These are phyloP conservation scores for Phytophthora ramorum DNA, from an alignment of 352 stramenopile genomes.

Conservation along the genomic window DNA sequence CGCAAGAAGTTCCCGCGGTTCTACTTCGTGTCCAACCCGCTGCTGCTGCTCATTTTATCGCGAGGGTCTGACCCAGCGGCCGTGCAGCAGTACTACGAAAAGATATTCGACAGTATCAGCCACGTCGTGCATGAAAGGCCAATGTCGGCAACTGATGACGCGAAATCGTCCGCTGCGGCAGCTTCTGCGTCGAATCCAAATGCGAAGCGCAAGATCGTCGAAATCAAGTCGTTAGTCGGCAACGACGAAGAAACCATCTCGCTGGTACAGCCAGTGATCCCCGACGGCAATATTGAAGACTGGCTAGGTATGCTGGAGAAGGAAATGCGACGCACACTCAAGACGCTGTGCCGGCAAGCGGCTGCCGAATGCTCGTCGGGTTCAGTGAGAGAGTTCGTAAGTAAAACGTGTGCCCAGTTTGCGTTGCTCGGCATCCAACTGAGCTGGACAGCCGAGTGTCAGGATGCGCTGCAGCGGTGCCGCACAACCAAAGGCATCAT, in stretches of 20 bases:
- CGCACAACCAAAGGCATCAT: conserved; percentile 88
- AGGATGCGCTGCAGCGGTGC: conserved; percentile 79
- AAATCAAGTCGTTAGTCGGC: conserved; percentile 78
- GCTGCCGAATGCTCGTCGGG: conserved; percentile 57
- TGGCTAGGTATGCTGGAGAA: conserved; percentile 77
- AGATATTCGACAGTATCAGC: conserved; percentile 86
- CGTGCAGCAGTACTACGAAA: conserved; percentile 90
- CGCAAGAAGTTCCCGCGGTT: conserved; percentile 92
- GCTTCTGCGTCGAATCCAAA: conserved; percentile 12
- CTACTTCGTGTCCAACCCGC: conserved; percentile 94
- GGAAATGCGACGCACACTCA: conserved; percentile 77
- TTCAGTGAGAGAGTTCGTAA: conserved; percentile 72
- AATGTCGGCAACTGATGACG: conserved; percentile 6
- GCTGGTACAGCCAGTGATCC: conserved; percentile 56
- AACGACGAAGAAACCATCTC: conserved; percentile 80
- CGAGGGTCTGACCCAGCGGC: conserved; percentile 80
- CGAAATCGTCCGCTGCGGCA: conserved; percentile 16
- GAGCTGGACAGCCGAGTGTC: conserved; percentile 78
- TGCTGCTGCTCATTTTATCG: conserved; percentile 89
- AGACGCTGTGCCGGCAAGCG: conserved; percentile 65
- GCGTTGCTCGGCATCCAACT: conserved; percentile 80
- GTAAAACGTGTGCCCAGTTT: conserved; percentile 78
- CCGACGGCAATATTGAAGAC: conserved; percentile 87
- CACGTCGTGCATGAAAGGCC: conserved; percentile 75
- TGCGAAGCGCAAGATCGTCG: conserved; percentile 70